These are phyloP conservation scores for Ordospora colligata DNA, from an alignment of 371 early-diverging fungal species.

Conservation along the genomic window DNA sequence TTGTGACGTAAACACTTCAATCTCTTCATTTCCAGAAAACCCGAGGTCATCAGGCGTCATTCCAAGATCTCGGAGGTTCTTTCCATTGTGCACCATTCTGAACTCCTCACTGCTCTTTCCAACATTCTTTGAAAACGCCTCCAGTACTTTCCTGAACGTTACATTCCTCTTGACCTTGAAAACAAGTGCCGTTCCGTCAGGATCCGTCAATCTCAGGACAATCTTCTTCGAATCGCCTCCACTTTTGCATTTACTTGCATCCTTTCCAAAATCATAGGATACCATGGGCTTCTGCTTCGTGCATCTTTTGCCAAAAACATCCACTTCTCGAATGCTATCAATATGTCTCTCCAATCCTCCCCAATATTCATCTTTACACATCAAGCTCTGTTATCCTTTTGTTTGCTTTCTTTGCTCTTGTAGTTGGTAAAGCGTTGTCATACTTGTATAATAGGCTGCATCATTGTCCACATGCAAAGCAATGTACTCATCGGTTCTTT, in stretches of 20 bases:
- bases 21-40: slow-evolving; percentile 38
- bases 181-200: slow-evolving; percentile 34
- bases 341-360: not conserved
- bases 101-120: slow-evolving; percentile 37
- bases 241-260: not conserved
- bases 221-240: slow-evolving; percentile 24
- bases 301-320: not conserved
- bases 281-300: not conserved
- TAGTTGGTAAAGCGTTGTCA: not conserved
- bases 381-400: not conserved
- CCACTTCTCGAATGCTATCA: too few relatives aligned
- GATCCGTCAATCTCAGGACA: slow-evolving; percentile 23
- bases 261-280: not conserved
- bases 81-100: slow-evolving; percentile 41
- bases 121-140: slow-evolving; percentile 30
- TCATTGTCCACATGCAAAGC: not conserved
- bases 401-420: not conserved
- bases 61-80: slow-evolving; percentile 25
- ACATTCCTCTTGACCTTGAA: slow-evolving; percentile 39
- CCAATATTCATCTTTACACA: not conserved
- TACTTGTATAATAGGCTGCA: not conserved
- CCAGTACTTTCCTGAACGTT: slow-evolving; percentile 48
- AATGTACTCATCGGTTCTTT: not conserved
- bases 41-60: slow-evolving; percentile 26
- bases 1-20: slow-evolving; percentile 53